Evolutionary conservation across 202 grass and related monocot genomes (phyloP).

Genomic region (Eragrostis tef): DNA sequence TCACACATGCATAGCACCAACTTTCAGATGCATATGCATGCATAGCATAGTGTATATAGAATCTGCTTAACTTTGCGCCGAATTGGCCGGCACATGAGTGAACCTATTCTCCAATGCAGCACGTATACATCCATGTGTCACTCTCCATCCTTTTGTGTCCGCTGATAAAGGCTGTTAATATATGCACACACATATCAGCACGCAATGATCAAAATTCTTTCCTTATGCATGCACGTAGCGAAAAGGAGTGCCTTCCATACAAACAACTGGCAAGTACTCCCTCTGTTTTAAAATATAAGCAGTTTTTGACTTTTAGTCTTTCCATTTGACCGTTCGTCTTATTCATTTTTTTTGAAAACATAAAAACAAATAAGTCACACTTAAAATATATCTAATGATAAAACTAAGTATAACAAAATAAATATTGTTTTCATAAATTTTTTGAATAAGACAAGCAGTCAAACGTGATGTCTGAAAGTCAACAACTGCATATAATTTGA

Average conservation of each 20-base stretch:
- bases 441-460: too few relatives aligned
- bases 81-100: conserved; percentile 11
- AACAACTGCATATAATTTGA: too few relatives aligned
- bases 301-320: too few relatives aligned
- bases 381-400: too few relatives aligned
- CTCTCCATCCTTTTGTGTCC: not conserved
- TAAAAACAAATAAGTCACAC: too few relatives aligned
- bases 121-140: not conserved
- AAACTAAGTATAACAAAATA: too few relatives aligned
- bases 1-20: not conserved
- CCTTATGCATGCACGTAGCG: too few relatives aligned
- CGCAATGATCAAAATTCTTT: not conserved
- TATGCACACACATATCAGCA: not conserved
- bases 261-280: not conserved
- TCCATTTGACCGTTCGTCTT: too few relatives aligned
- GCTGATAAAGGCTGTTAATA: not conserved
- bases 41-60: not conserved
- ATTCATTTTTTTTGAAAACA: too few relatives aligned
- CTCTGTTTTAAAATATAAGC: too few relatives aligned
- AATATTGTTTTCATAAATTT: too few relatives aligned
- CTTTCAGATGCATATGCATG: not conserved
- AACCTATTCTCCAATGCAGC: not conserved
- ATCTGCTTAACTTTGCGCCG: not conserved
- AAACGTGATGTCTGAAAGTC: too few relatives aligned
- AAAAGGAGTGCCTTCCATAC: not conserved